phyloP scores from a whole-genome alignment of 164 flowering plant species.

The Vitis rotundifolia region DNA sequence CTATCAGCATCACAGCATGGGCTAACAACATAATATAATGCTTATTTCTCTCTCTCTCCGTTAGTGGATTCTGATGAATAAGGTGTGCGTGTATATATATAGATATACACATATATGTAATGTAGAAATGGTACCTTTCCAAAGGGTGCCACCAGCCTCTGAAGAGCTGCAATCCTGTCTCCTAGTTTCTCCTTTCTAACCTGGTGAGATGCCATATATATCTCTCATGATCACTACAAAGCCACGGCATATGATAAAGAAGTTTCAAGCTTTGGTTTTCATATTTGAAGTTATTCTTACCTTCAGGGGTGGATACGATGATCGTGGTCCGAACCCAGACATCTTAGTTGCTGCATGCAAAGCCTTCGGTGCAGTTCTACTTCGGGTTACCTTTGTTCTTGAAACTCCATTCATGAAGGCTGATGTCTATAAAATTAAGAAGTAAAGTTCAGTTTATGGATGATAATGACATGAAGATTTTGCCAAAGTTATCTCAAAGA shows the following conservation, averaged over 20 bases:
- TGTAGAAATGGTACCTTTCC: constrained; percentile 28
- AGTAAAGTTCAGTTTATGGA: neutral
- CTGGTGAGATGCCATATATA: constrained; percentile 4
- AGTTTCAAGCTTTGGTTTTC: neutral
- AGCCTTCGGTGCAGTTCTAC: constrained; percentile 11
- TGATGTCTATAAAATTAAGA: neutral
- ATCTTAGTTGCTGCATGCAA: constrained; percentile 11
- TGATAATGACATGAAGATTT: neutral
- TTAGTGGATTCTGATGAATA: constrained; percentile 6
- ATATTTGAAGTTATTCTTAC: neutral
- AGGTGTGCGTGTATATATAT: neutral
- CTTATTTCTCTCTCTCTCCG: neutral
- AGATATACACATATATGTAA: neutral
- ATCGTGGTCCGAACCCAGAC: constrained; percentile 5
- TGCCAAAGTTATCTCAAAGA: neutral
- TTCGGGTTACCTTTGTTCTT: constrained; percentile 4
- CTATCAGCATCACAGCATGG: neutral
- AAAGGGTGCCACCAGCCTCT: constrained; percentile 35
- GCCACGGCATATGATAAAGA: neutral
- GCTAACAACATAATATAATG: too few species aligned
- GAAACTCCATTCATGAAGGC: constrained; percentile 2
- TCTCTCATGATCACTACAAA: neutral
- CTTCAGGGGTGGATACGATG: constrained; percentile 24
- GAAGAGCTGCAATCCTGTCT: constrained; percentile 40
- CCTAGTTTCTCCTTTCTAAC: constrained; percentile 36